Base-by-base conservation (phyloP, 164 flowering plant species). In the Dillenia suffruticosa region DNA sequence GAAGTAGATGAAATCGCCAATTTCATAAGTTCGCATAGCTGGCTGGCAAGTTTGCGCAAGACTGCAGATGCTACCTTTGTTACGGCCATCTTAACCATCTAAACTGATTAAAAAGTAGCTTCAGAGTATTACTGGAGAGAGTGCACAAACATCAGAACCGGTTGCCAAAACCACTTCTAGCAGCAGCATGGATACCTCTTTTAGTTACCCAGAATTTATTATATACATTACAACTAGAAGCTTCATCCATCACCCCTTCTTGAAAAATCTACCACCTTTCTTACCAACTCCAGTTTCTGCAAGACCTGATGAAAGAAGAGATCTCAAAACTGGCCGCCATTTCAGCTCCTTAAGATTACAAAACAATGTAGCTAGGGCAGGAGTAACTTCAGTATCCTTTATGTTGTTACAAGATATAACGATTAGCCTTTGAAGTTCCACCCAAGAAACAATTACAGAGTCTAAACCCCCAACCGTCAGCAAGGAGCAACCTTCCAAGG, bases 251-350 rank as follows among this genome's bases (percentile, higher is more conserved):
- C 80, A 70, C 53, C 66, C 75, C 76, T 72, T 81, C 78, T 78
- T 88, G 81, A 90, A 86, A 66, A 85, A 84, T 62, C 71, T 88
- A 61, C 84, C 72, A 10, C 94, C 94, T 73, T 67, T 85, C 65
- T 69, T 83, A 63, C 94, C 86, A 67, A 86, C 70, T 58, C 81
- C 87, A 40, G 82, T 79, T 43, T 85, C 97, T 12, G 59, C 77
- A 60, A 90, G 87, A 68, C 73, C 61, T 50, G 89, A 76, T 51
- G 82, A 74, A 47, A 92, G 84, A 58, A 82, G 78, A 55, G 96
- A 87, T 70, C 74, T 83, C 47, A 87, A 72, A 69, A 87, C 98
- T 44, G 98, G 94, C 46, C 83, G 74, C 99, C 99, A 95, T 66
- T 77, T 77, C 72, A 95, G 72, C 72, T 90, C 93, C 70, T 82